phyloP scores from a whole-genome alignment of 1,139 yeast genomes.

The Candida dubliniensis region DNA sequence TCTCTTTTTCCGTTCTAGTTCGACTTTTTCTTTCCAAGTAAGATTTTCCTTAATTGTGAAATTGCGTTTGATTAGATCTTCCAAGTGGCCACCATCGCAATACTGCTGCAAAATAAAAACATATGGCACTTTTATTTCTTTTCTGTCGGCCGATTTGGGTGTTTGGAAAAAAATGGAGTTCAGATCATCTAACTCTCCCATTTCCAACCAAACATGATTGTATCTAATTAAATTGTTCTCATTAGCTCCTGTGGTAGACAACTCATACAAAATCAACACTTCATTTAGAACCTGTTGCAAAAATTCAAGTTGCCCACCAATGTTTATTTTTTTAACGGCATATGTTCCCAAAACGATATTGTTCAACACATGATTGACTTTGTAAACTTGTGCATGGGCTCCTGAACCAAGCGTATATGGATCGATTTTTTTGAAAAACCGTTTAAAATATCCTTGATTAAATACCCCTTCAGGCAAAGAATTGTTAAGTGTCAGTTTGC shows the following conservation, averaged over 20 bases:
- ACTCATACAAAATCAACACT: slow-evolving; percentile 61
- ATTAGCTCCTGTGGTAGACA: slow-evolving; percentile 41
- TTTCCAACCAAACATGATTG: slow-evolving; percentile 90
- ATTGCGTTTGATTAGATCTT: slow-evolving; percentile 54
- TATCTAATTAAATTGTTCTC: slow-evolving; percentile 71
- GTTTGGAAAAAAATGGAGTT: slow-evolving; percentile 26
- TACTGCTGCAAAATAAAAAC: slow-evolving; percentile 83
- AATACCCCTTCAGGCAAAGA: slow-evolving; percentile 45
- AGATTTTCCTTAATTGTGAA: slow-evolving; percentile 24
- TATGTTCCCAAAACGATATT: slow-evolving; percentile 72
- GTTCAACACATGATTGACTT: slow-evolving; percentile 77
- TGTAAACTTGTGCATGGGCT: slow-evolving; percentile 78
- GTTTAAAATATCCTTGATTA: slow-evolving; percentile 71
- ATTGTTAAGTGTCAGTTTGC: slow-evolving; percentile 1
- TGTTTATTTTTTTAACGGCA: slow-evolving; percentile 81
- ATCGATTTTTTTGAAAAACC: slow-evolving; percentile 57
- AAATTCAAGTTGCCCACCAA: slow-evolving; percentile 72
- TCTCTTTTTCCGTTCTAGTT: slow-evolving; percentile 24
- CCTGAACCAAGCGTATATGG: slow-evolving; percentile 66
- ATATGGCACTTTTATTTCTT: slow-evolving; percentile 56
- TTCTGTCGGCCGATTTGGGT: slow-evolving; percentile 1
- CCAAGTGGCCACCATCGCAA: slow-evolving; percentile 86
- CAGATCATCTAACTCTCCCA: slow-evolving; percentile 57
- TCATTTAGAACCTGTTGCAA: slow-evolving; percentile 72
- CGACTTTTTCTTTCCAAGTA: slow-evolving; percentile 30